A percentile compares a stretch with the other conserved stretches of the same genome.
Evolutionary conservation across 1,139 yeast genomes (phyloP).

Genomic region (Suhomyces panamericanus): DNA sequence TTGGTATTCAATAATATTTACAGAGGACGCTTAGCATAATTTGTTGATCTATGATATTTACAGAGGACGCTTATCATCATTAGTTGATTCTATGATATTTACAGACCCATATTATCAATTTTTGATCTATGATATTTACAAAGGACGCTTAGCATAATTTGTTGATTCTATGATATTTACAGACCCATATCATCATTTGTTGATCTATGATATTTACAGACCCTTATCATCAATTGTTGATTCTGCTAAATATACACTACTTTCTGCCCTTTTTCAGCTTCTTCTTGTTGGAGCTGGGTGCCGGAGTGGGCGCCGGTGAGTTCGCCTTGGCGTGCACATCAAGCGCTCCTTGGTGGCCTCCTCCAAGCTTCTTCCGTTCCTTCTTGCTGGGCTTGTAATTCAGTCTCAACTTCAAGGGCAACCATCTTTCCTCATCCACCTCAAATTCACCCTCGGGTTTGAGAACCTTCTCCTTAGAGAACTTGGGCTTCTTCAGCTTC

Average conservation of each 20-base stretch:
- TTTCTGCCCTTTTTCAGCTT: slow-evolving; percentile 49
- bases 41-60: too few species aligned
- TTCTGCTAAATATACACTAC: slow-evolving; percentile 14
- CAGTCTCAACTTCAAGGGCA: slow-evolving; percentile 82
- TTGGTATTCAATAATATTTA: too few species aligned
- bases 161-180: too few species aligned
- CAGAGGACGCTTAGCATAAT: too few species aligned
- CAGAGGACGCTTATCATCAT: too few species aligned
- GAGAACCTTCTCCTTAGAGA: slow-evolving; percentile 38
- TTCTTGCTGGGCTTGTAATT: slow-evolving; percentile 77
- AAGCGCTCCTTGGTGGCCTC: slow-evolving; percentile 66
- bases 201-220: too few species aligned
- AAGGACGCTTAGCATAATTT: too few species aligned
- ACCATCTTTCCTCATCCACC: slow-evolving; percentile 74
- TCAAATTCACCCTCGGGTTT: slow-evolving; percentile 32
- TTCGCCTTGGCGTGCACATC: slow-evolving; percentile 46
- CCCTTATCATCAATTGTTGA: too few species aligned
- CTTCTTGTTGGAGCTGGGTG: slow-evolving; percentile 21
- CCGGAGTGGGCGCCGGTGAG: slow-evolving; percentile 20
- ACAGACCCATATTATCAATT: too few species aligned
- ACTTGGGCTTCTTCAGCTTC: slow-evolving; percentile 35
- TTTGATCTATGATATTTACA: too few species aligned
- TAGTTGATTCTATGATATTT: too few species aligned
- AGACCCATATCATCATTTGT: too few species aligned
- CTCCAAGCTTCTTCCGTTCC: slow-evolving; percentile 56